A percentile compares a stretch with the other conserved stretches of the same genome.
phyloP scores from a whole-genome alignment of 2,329 filamentous ascomycete species.

The Hymenoscyphus salicellus region DNA sequence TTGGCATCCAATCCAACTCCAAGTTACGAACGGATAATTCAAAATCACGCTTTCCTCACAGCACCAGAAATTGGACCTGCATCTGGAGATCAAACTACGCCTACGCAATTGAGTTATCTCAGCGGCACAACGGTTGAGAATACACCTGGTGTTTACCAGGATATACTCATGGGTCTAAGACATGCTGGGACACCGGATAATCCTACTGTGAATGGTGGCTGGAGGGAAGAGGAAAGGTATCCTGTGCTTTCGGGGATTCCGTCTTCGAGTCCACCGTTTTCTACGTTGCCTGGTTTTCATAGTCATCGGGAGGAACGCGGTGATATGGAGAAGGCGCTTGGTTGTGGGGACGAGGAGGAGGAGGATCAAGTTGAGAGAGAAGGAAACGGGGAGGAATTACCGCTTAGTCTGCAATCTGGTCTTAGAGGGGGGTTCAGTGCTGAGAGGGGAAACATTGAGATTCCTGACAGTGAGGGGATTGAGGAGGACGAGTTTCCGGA shows the following conservation, averaged over 20 bases:
- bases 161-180: background rate
- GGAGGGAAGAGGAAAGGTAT: background rate
- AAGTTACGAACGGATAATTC: background rate
- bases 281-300: background rate
- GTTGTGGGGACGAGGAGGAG: background rate
- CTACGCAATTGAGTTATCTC: background rate
- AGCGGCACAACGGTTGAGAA: conserved; percentile 5
- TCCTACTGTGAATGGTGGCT: background rate
- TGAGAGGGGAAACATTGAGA: background rate
- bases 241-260: background rate
- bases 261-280: background rate
- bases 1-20: background rate
- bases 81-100: no score
- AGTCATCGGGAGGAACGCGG: background rate
- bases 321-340: background rate
- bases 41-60: background rate
- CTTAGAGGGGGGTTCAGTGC: background rate
- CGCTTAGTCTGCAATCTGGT: background rate
- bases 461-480: conserved; percentile 7
- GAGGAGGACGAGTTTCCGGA: background rate
- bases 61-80: background rate
- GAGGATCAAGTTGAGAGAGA: background rate
- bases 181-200: background rate
- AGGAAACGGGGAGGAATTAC: background rate
- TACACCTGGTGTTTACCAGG: background rate